Conservation (phyloP, 768 basidiomycete genomes). For the Agaricus blazei region DNA sequence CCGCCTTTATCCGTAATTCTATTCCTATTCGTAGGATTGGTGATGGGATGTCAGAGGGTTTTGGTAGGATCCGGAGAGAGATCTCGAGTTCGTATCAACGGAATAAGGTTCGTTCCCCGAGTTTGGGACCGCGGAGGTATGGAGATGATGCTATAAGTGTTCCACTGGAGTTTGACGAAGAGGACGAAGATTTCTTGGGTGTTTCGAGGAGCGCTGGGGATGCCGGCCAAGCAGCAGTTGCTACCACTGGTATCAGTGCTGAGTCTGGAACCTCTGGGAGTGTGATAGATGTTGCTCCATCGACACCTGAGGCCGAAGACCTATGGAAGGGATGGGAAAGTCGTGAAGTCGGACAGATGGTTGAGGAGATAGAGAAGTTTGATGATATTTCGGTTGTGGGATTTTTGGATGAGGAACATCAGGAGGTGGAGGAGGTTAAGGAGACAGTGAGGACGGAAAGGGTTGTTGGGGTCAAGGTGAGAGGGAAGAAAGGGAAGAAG, state of each 20-base stretch:
- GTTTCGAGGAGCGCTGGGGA: slow-evolving; percentile 13
- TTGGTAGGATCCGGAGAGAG: slow-evolving; percentile 56
- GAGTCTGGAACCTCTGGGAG: slow-evolving; percentile 28
- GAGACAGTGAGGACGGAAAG: neutral
- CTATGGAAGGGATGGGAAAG: slow-evolving; percentile 41
- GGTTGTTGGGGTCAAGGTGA: neutral
- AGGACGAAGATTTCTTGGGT: slow-evolving; percentile 55
- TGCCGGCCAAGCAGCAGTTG: slow-evolving; percentile 10
- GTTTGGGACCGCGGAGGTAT: slow-evolving; percentile 21
- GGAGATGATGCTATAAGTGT: slow-evolving; percentile 24
- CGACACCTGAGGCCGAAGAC: slow-evolving; percentile 18
- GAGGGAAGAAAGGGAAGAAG: slow-evolving; percentile 4
- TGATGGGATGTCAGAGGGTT: slow-evolving; percentile 54
- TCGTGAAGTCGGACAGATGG: slow-evolving; percentile 34
- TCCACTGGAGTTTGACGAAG: slow-evolving; percentile 60
- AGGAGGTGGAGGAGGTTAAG: slow-evolving; percentile 10
- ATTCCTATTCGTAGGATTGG: slow-evolving; percentile 55
- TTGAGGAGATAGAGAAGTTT: slow-evolving; percentile 50
- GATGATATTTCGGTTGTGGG: slow-evolving; percentile 41
- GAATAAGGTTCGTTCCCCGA: slow-evolving; percentile 37
- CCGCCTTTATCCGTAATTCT: slow-evolving; percentile 23
- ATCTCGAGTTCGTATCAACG: slow-evolving; percentile 30
- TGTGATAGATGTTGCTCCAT: slow-evolving; percentile 21
- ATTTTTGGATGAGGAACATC: slow-evolving; percentile 35
- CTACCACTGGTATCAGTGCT: slow-evolving; percentile 22